phyloP scores from a whole-genome alignment of 768 basidiomycete species.

The Calocybe gangraenosa region DNA sequence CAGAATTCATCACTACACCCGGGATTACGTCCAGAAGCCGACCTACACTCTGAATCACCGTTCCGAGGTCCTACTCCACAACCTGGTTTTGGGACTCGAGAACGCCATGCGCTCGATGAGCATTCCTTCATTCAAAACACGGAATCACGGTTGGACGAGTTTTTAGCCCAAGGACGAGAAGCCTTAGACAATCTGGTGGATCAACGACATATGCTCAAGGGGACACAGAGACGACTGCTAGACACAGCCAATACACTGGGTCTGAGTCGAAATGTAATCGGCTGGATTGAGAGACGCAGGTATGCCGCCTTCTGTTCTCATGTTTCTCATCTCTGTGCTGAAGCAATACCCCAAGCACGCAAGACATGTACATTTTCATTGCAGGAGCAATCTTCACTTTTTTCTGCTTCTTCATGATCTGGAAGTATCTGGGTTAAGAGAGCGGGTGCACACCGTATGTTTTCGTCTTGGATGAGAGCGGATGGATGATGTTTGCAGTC shows the following conservation, averaged over 20 bases:
- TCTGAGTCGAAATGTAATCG: constrained; percentile 89
- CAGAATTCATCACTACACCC: constrained; percentile 52
- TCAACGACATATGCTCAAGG: constrained; percentile 91
- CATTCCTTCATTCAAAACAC: constrained; percentile 86
- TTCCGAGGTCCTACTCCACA: constrained; percentile 63
- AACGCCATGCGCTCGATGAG: constrained; percentile 80
- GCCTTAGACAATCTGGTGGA: constrained; percentile 90
- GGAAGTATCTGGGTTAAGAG: constrained; percentile 77
- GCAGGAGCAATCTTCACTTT: constrained; percentile 85
- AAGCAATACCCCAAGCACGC: constrained; percentile 52
- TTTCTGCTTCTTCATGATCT: constrained; percentile 90
- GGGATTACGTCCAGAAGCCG: constrained; percentile 43
- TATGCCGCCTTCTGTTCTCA: constrained; percentile 29
- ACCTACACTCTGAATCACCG: constrained; percentile 73
- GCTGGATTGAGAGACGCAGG: constrained; percentile 97
- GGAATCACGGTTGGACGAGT: constrained; percentile 80
- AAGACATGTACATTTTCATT: constrained; percentile 93
- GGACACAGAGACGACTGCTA: constrained; percentile 82
- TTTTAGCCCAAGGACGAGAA: constrained; percentile 87
- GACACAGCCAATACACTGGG: constrained; percentile 94
- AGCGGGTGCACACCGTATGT: not conserved
- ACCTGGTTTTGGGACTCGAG: constrained; percentile 53
- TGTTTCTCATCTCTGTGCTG: constrained; percentile 2
- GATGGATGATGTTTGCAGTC: constrained; percentile 14
- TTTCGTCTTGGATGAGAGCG: constrained; percentile 3